Conservation (phyloP, 345 rosid species). For the Populus euphratica region DNA sequence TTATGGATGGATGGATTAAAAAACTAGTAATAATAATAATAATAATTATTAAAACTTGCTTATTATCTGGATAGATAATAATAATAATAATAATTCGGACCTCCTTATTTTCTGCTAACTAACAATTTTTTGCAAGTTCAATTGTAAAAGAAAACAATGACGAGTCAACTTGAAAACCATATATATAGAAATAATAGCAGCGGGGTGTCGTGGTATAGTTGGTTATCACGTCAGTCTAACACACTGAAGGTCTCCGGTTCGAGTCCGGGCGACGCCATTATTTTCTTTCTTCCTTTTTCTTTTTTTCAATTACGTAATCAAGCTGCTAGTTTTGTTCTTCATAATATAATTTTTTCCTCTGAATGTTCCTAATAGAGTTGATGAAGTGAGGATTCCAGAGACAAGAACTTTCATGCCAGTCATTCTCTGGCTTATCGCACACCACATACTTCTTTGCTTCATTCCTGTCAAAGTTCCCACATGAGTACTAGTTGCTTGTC, state of each 20-base stretch:
- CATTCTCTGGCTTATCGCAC: constrained; percentile 40
- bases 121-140: too few species aligned
- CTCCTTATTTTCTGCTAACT: too few species aligned
- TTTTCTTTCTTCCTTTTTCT: too few species aligned
- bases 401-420: constrained; percentile 33
- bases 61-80: too few species aligned
- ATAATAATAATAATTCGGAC: too few species aligned
- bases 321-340: background rate
- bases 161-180: too few species aligned
- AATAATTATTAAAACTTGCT: too few species aligned
- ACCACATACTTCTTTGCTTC: constrained; percentile 35
- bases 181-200: too few species aligned
- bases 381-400: constrained; percentile 24
- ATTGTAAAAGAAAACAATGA: too few species aligned
- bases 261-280: constrained; percentile 76
- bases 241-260: constrained; percentile 95
- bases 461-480: constrained; percentile 35
- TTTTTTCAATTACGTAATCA: too few species aligned
- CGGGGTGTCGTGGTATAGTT: constrained; percentile 97
- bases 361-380: constrained; percentile 1
- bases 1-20: too few species aligned
- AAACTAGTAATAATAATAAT: too few species aligned
- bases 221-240: constrained; percentile 98
- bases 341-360: background rate
- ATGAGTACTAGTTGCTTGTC: constrained; percentile 2